phyloP scores from a whole-genome alignment of 2,329 filamentous ascomycete species.

The Colletotrichum aenigma region DNA sequence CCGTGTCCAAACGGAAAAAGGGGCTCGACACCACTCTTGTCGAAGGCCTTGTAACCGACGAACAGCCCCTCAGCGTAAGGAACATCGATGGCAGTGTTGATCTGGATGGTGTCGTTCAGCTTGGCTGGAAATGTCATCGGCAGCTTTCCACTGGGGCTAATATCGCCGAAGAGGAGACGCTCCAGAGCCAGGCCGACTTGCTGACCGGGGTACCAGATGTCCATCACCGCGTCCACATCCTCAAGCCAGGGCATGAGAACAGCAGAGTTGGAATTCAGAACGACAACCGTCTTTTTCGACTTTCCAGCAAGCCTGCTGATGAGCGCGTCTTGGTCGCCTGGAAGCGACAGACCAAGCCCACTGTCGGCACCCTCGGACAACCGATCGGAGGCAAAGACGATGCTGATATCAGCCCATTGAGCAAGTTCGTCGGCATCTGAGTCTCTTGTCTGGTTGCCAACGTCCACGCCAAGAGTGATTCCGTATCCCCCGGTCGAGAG shows the following conservation, averaged over 20 bases:
- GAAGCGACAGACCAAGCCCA: neutral
- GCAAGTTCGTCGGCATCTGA: neutral
- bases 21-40: neutral
- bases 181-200: constrained; percentile 6
- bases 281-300: neutral
- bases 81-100: constrained; percentile 2
- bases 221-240: neutral
- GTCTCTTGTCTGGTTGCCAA: neutral
- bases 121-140: constrained; percentile 3
- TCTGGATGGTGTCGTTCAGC: constrained; percentile 1
- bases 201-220: constrained; percentile 11
- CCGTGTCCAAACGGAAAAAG: constrained; percentile 2
- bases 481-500: neutral
- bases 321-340: neutral
- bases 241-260: neutral
- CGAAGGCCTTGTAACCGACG: constrained; percentile 3
- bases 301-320: neutral
- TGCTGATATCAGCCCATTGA: neutral
- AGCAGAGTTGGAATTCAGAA: neutral
- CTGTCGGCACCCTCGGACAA: neutral
- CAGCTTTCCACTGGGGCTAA: constrained; percentile 15
- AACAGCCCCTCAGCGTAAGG: neutral
- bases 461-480: neutral
- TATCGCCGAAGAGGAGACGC: constrained; percentile 2
- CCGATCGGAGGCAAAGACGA: neutral